Evolutionary conservation across 2,329 filamentous ascomycete genomes (phyloP).

Genomic region (Xylariales sp.): DNA sequence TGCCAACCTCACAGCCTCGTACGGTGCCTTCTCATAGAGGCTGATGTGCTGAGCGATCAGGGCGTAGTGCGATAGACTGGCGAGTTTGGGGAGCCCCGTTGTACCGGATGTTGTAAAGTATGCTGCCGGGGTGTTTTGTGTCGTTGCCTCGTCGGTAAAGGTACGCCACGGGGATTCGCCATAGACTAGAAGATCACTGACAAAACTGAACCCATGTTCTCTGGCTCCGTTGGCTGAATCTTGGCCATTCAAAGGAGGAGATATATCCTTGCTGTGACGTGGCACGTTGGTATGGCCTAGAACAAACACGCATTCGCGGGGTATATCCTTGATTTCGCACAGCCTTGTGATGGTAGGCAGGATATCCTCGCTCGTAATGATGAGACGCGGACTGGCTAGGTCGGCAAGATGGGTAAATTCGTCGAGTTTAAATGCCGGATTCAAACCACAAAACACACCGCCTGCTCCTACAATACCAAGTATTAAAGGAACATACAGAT

Average conservation of each 20-base stretch:
- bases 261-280: conserved; percentile 2
- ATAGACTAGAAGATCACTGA: conserved; percentile 1
- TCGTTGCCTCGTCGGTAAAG: neutral
- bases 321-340: neutral
- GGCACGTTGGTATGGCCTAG: neutral
- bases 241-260: neutral
- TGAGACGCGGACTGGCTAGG: conserved; percentile 4
- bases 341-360: too few species aligned
- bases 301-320: neutral
- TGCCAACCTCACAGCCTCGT: neutral
- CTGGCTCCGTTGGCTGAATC: neutral
- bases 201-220: too few species aligned
- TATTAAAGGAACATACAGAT: conserved; percentile 32
- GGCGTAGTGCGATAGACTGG: conserved; percentile 4
- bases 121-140: neutral
- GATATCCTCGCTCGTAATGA: neutral
- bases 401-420: conserved; percentile 3
- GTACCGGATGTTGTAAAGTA: conserved; percentile 4
- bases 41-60: conserved; percentile 1
- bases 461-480: conserved; percentile 20
- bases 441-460: conserved; percentile 2
- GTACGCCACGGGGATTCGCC: neutral
- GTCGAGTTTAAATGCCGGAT: conserved; percentile 2
- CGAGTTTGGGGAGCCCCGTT: conserved; percentile 3
- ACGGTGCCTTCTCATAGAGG: conserved; percentile 1